phyloP scores from a whole-genome alignment of 2,329 filamentous ascomycete species.

The Talaromyces sp. region DNA sequence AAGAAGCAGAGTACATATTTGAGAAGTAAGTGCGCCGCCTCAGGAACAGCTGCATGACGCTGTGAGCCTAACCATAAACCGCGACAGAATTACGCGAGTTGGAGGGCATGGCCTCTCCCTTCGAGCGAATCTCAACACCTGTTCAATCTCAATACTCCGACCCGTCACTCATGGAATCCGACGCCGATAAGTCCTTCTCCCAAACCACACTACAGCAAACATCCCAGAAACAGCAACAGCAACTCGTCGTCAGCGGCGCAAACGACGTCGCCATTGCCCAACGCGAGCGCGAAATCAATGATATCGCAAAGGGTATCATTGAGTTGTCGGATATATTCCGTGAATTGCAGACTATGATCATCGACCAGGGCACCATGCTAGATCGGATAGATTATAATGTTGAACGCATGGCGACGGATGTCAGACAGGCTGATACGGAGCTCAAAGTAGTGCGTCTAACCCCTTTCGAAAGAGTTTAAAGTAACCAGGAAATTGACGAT shows the following conservation, averaged over 20 bases:
- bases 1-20: conserved; percentile 97
- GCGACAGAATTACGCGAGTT: conserved; percentile 67
- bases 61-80: not conserved
- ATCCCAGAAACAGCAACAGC: conserved; percentile 47
- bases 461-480: not conserved
- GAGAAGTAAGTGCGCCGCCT: conserved; percentile 62
- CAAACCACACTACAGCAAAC: conserved; percentile 83
- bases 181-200: conserved; percentile 87
- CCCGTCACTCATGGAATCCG: conserved; percentile 85
- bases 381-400: conserved; percentile 98
- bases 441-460: conserved; percentile 62
- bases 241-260: conserved; percentile 38
- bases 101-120: conserved; percentile 57
- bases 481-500: not conserved
- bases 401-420: conserved; percentile 87
- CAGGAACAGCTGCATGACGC: not conserved
- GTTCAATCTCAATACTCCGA: conserved; percentile 68
- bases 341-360: conserved; percentile 92
- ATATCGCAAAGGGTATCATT: conserved; percentile 97
- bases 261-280: conserved; percentile 85
- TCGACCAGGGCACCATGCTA: conserved; percentile 84
- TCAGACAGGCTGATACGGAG: conserved; percentile 90
- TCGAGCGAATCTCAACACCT: conserved; percentile 48
- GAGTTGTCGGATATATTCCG: conserved; percentile 95
- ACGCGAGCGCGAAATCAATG: conserved; percentile 92